Base-by-base conservation (phyloP, 257 asterid species). In the Mentha longifolia region DNA sequence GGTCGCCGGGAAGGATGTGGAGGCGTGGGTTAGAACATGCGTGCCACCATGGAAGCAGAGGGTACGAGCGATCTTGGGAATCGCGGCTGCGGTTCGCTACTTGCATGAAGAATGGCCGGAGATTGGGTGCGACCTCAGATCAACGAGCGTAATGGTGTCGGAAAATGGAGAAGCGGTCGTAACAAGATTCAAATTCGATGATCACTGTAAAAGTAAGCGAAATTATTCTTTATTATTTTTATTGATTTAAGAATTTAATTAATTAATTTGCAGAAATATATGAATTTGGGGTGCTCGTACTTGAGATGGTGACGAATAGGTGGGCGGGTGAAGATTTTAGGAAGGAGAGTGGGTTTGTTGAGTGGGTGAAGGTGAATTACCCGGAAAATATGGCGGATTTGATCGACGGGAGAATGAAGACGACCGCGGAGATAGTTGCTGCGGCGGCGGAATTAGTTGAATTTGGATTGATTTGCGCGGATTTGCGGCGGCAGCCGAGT, bases 371-470 rank as follows among this genome's bases (percentile, higher is more conserved):
- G 73, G 28, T 58, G 77, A 60, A 83, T 67, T 75, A 55, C 65
- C 76, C 82, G 3, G 85, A 67, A 16, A 69, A 80, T 46, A 6
- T 74, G 57, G 84, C 80, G 79, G 41, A 52, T 62, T 60, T 84
- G 77, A 78, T 88, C 33, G 91, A 88, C 68, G 62, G 74, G 76
- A 84, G 82, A 52, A 84, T 88, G 88, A 77, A 73, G 76, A 82
- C 12, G 63, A 75, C 58, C 7, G 68, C 39, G 35, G 74, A 50
- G 6, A 42, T 77, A 2, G 71, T 61, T 19, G 20, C 78, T 9
- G 79, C 81, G 55, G 84, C 86, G 14, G 68, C 74, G 14, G 76
- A 57, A 67, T 68, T 70, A 0, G 51, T 85, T 47, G 72, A 68
- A 62, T 59, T 87, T 9, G 88, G 86, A 14, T 9, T 88, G 74